Evolutionary conservation across 2,329 filamentous ascomycete species (phyloP).

Genomic region (Diaporthe caulivora): DNA sequence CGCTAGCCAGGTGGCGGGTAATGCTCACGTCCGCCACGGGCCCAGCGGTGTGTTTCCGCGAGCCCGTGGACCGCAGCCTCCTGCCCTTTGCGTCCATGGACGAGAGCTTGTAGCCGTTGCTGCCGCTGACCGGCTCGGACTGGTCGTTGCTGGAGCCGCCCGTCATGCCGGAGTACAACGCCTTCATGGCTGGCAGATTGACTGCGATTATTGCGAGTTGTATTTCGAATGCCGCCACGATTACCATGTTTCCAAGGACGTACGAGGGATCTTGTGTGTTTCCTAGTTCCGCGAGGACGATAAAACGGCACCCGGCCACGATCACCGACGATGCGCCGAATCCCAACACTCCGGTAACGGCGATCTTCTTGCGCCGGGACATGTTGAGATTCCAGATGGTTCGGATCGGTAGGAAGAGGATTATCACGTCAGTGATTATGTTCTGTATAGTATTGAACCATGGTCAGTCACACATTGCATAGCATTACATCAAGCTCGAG

Average conservation of each 20-base stretch:
- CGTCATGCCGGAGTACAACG: constrained; percentile 4
- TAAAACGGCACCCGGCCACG: constrained; percentile 27
- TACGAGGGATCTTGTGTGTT: constrained; percentile 5
- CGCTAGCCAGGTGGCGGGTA: constrained; percentile 12
- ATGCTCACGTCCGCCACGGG: constrained; percentile 11
- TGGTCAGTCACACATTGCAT: too few species aligned
- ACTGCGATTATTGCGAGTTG: constrained; percentile 33
- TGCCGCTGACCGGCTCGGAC: constrained; percentile 3
- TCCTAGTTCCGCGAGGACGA: constrained; percentile 23
- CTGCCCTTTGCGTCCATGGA: not conserved
- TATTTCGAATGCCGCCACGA: constrained; percentile 35
- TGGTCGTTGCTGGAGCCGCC: constrained; percentile 17
- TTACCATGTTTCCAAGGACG: constrained; percentile 36
- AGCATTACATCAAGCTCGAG: not conserved
- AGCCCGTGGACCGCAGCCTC: not conserved
- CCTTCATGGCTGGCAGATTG: constrained; percentile 33
- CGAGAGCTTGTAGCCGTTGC: constrained; percentile 15
- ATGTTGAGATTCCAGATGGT: constrained; percentile 35
- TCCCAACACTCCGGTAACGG: constrained; percentile 29
- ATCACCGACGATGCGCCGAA: constrained; percentile 35
- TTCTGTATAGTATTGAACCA: not conserved
- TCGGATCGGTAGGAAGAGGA: constrained; percentile 35
- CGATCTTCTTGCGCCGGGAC: constrained; percentile 30
- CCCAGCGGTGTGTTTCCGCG: not conserved
- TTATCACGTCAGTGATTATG: constrained; percentile 32